These are phyloP conservation scores for Chamaecyparis obtusa DNA, from an alignment of 75 land plant genomes.

Conservation along the genomic window DNA sequence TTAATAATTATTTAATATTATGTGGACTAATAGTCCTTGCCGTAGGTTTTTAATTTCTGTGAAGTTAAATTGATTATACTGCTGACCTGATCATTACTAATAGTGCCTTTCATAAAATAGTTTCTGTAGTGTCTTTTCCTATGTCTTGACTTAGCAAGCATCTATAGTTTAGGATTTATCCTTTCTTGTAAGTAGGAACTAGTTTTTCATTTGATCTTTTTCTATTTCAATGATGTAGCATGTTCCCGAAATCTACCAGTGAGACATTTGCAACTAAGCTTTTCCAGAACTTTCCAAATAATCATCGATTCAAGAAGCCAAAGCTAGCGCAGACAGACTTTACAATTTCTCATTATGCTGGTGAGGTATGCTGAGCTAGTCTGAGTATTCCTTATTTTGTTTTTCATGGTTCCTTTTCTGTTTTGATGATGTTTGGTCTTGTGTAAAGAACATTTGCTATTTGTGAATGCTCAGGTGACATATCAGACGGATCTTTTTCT, in stretches of 20 bases:
- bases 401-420: not conserved
- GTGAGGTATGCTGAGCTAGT: conserved; percentile 60
- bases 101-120: not conserved
- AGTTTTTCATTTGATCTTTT: conserved; percentile 15
- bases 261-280: conserved; percentile 89
- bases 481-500: conserved; percentile 92
- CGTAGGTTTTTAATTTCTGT: not conserved
- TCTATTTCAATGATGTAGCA: conserved; percentile 58
- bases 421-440: not conserved
- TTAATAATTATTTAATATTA: not conserved
- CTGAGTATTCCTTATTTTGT: not conserved
- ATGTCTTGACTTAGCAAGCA: not conserved
- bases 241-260: conserved; percentile 97
- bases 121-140: not conserved
- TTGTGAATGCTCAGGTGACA: conserved; percentile 64
- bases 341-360: conserved; percentile 90
- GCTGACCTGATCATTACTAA: not conserved
- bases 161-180: conserved; percentile 5
- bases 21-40: not conserved
- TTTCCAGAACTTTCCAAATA: conserved; percentile 64
- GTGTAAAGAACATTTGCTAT: not conserved
- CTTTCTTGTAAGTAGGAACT: conserved; percentile 17
- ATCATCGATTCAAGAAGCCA: conserved; percentile 75
- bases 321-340: conserved; percentile 92
- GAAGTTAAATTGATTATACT: not conserved